Percentiles rank a stretch among this genome's conserved stretches.
Conservation (phyloP, 2,329 filamentous ascomycete genomes). For the Fusarium ramigenum region DNA sequence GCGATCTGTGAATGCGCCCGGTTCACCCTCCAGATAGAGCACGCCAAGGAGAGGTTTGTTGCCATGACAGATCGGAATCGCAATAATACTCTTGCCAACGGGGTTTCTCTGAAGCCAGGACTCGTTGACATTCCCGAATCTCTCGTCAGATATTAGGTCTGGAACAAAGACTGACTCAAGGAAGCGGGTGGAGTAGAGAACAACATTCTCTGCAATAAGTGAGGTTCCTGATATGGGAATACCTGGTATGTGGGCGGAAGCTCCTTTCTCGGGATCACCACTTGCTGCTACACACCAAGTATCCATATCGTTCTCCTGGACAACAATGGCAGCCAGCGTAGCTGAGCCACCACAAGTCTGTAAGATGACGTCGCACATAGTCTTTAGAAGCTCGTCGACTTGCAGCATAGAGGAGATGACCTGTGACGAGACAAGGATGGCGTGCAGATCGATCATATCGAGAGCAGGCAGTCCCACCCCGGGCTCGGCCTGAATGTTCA, state of each 20-base stretch:
- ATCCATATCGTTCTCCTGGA: slow-evolving; percentile 71
- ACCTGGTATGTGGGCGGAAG: slow-evolving; percentile 72
- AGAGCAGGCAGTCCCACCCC: slow-evolving; percentile 74
- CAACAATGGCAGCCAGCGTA: slow-evolving; percentile 76
- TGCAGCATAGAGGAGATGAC: slow-evolving; percentile 82
- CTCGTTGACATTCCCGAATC: slow-evolving; percentile 79
- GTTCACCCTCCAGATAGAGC: slow-evolving; percentile 78
- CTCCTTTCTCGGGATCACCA: slow-evolving; percentile 74
- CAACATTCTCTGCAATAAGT: slow-evolving; percentile 78
- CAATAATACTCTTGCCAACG: slow-evolving; percentile 77
- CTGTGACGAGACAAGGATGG: slow-evolving; percentile 81
- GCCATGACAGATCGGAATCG: slow-evolving; percentile 81
- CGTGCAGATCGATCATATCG: slow-evolving; percentile 84
- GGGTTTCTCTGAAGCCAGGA: slow-evolving; percentile 75
- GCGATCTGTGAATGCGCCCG: slow-evolving; percentile 80
- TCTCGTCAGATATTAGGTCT: slow-evolving; percentile 78
- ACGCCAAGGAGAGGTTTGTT: slow-evolving; percentile 76
- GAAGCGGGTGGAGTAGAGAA: slow-evolving; percentile 80
- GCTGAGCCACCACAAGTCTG: slow-evolving; percentile 78
- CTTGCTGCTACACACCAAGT: slow-evolving; percentile 79
- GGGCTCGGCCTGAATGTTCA: slow-evolving; percentile 63
- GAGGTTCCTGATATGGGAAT: slow-evolving; percentile 72
- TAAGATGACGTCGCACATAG: slow-evolving; percentile 83
- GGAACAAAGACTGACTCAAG: slow-evolving; percentile 78
- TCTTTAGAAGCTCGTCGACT: slow-evolving; percentile 78